Conservation (phyloP, 495 filamentous ascomycete species). For the Apodospora peruviana region DNA sequence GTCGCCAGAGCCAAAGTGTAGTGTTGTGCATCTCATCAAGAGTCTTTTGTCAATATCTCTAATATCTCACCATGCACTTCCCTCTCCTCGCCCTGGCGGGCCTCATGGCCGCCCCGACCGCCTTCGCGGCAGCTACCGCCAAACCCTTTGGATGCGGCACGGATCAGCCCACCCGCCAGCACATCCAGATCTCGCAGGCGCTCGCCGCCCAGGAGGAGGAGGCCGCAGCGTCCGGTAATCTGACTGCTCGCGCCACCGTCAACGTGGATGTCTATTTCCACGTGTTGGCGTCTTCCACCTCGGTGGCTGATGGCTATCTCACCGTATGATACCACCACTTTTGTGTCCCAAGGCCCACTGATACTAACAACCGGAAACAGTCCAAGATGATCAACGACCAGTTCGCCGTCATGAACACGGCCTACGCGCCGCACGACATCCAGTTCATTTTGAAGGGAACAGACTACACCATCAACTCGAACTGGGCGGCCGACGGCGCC, state of each 20-base stretch:
- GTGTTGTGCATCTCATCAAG: not conserved
- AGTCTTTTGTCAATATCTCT: not conserved
- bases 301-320: constrained; percentile 44
- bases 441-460: constrained; percentile 47
- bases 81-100: constrained; percentile 24
- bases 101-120: constrained; percentile 21
- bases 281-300: constrained; percentile 46
- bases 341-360: not conserved
- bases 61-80: constrained; percentile 31
- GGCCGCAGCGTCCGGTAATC: constrained; percentile 17
- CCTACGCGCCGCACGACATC: constrained; percentile 47
- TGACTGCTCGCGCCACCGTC: constrained; percentile 20
- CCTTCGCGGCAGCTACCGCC: constrained; percentile 18
- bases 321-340: constrained; percentile 34
- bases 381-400: constrained; percentile 30
- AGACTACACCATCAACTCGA: constrained; percentile 51
- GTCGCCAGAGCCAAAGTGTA: not conserved
- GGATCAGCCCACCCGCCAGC: constrained; percentile 32
- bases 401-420: constrained; percentile 42
- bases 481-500: constrained; percentile 45
- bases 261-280: constrained; percentile 58
- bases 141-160: constrained; percentile 31
- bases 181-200: constrained; percentile 25
- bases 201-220: constrained; percentile 22
- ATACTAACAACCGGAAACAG: not conserved